Evolutionary conservation across 305 asterid species (phyloP).

Genomic region (Caryopteris hybrid): DNA sequence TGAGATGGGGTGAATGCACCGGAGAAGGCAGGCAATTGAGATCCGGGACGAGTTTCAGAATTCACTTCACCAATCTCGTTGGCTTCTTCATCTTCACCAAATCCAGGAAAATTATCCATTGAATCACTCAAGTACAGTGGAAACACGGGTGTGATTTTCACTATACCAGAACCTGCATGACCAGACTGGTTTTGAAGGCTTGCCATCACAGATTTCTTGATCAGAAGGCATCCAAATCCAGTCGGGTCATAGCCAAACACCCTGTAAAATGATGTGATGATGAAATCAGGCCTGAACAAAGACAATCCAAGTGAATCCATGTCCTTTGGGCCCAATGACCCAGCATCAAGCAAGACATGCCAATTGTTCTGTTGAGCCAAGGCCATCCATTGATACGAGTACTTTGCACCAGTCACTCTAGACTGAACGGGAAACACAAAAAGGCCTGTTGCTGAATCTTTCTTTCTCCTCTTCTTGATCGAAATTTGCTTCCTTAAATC

Average conservation of each 20-base stretch:
- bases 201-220: slow-evolving; percentile 91
- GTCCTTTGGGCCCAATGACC: slow-evolving; percentile 96
- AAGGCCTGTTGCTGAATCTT: slow-evolving; percentile 89
- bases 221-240: slow-evolving; percentile 97
- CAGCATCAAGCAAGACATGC: slow-evolving; percentile 99
- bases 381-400: slow-evolving; percentile 99
- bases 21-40: slow-evolving; percentile 95
- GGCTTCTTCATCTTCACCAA: slow-evolving; percentile 63
- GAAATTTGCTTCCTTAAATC: slow-evolving; percentile 90
- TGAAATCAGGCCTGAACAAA: slow-evolving; percentile 92
- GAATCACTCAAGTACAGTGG: slow-evolving; percentile 94
- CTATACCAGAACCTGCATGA: slow-evolving; percentile 95
- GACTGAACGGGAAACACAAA: slow-evolving; percentile 99
- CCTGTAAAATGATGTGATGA: slow-evolving; percentile 88
- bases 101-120: slow-evolving; percentile 81
- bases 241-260: slow-evolving; percentile 97
- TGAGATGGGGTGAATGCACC: slow-evolving; percentile 97
- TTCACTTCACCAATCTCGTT: slow-evolving; percentile 51
- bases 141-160: slow-evolving; percentile 87
- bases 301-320: slow-evolving; percentile 99
- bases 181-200: slow-evolving; percentile 94
- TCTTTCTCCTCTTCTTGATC: slow-evolving; percentile 74
- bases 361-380: slow-evolving; percentile 98
- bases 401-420: slow-evolving; percentile 93
- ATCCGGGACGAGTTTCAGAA: slow-evolving; percentile 54